Conservation (phyloP, 306 rosid species). For the Pyrus bretschneideri region DNA sequence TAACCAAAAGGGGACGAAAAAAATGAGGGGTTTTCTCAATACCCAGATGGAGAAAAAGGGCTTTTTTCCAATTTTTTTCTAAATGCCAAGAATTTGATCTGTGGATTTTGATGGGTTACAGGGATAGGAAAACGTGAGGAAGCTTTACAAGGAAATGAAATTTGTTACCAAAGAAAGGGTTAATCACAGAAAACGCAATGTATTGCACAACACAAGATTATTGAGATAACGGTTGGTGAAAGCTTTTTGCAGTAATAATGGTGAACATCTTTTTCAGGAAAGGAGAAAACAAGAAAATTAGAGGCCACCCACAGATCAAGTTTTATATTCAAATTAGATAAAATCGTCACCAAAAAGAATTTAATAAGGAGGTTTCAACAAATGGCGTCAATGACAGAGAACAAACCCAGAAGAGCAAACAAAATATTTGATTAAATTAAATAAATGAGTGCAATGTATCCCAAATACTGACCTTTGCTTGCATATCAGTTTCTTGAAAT, state of each 20-base stretch:
- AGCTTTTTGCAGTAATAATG: conserved; percentile 10
- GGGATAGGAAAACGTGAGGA: conserved; percentile 9
- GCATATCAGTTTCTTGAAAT: conserved; percentile 10
- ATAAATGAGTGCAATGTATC: conserved; percentile 5
- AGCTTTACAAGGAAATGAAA: conserved; percentile 4
- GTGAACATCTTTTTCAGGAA: not conserved
- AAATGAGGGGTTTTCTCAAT: not conserved
- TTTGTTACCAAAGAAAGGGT: conserved; percentile 19
- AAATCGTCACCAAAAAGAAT: conserved; percentile 9
- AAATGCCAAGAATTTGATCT: conserved; percentile 20
- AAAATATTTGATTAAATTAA: conserved; percentile 10
- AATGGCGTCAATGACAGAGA: conserved; percentile 7
- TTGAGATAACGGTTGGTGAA: conserved; percentile 21
- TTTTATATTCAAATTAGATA: not conserved
- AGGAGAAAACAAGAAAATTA: conserved; percentile 10
- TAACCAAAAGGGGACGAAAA: not conserved
- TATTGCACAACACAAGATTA: conserved; percentile 11
- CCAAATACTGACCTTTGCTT: conserved; percentile 13
- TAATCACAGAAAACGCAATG: conserved; percentile 21
- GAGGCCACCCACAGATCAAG: conserved; percentile 15
- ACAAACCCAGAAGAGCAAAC: conserved; percentile 30
- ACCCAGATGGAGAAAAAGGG: conserved; percentile 3
- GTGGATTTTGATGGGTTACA: conserved; percentile 7
- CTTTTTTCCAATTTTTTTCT: not conserved
- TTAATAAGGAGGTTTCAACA: conserved; percentile 1